These are phyloP conservation scores for Colletotrichum sp. DNA, from an alignment of 2,329 filamentous ascomycete species.

Conservation along the genomic window DNA sequence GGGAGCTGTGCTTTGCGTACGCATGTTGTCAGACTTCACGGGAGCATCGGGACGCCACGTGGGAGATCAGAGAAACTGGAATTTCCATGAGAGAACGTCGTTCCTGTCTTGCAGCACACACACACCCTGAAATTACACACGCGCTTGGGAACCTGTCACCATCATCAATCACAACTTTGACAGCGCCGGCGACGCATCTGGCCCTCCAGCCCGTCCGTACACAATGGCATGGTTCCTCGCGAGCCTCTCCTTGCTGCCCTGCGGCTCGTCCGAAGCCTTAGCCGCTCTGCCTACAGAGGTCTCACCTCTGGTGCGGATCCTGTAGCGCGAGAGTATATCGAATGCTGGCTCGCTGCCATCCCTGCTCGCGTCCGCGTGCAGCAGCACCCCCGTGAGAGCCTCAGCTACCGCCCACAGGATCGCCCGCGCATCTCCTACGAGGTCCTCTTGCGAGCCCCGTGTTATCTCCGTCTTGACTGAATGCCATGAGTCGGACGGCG, in stretches of 20 bases:
- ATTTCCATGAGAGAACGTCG: neutral
- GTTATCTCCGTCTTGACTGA: slow-evolving; percentile 41
- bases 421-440: slow-evolving; percentile 51
- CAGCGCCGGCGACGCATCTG: neutral
- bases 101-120: neutral
- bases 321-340: slow-evolving; percentile 38
- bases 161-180: neutral
- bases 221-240: slow-evolving; percentile 37
- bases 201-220: slow-evolving; percentile 32
- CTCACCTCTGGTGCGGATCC: slow-evolving; percentile 22
- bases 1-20: neutral
- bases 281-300: neutral
- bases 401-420: slow-evolving; percentile 50
- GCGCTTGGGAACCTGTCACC: neutral
- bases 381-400: slow-evolving; percentile 46
- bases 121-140: neutral
- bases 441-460: slow-evolving; percentile 34
- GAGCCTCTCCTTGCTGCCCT: slow-evolving; percentile 21
- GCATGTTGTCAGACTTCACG: neutral
- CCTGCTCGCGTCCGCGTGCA: slow-evolving; percentile 43
- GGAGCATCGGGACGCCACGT: neutral
- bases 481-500: slow-evolving; percentile 42
- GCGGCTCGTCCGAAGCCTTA: neutral
- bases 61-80: neutral
- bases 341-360: slow-evolving; percentile 39